Evolutionary conservation across 495 filamentous ascomycete genomes (phyloP), one percentile per base, ranked within the genome.

Genomic region (Letharia columbiana): DNA sequence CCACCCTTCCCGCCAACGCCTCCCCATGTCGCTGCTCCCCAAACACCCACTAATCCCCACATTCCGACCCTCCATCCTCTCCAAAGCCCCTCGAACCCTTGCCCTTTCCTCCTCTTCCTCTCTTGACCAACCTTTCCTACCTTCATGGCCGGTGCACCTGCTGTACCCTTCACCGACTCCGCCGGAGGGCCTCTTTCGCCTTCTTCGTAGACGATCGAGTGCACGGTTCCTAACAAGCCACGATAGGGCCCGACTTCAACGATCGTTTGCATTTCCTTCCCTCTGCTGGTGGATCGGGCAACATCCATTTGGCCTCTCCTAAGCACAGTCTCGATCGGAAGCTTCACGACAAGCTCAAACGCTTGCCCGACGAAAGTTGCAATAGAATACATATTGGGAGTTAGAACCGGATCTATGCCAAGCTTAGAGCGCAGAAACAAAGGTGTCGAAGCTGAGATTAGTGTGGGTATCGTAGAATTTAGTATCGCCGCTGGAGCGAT

Each of bases 41-140:
- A 93, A 33, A 96, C 84, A 28, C 93, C 93, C 20, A 93, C 87
- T 64, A 97, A 78, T 0, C 92, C 93, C 94, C 94, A 98, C 83
- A 95, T 90, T 13, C 92, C 92, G 23, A 97, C 88, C 72, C 90
- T 87, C 94, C 94, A 98, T 18, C 94, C 94, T 58, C 94, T 82
- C 82, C 91, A 96, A 18, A 98, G 79, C 1, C 95, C 94, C 40
- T 89, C 82, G 37, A 91, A 70, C 10, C 94, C 94, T 70, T 96
- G 91, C 18, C 91, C 91, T 66, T 86, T 84, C 37, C 82, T 78
- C 56, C 81, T 81, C 54, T 80, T 78, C 64, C 80, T 75, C 11
- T 73, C 71, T 28, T 73, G 71, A 37, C 71, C 77, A 4, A 71
- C 68, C 23, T 73, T 77, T 78, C 66, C 66, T 23, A 52, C 56